A percentile compares a stretch with the other conserved stretches of the same genome.
Conservation (phyloP, 2,329 filamentous ascomycete genomes). For the Diplodia sapinea region DNA sequence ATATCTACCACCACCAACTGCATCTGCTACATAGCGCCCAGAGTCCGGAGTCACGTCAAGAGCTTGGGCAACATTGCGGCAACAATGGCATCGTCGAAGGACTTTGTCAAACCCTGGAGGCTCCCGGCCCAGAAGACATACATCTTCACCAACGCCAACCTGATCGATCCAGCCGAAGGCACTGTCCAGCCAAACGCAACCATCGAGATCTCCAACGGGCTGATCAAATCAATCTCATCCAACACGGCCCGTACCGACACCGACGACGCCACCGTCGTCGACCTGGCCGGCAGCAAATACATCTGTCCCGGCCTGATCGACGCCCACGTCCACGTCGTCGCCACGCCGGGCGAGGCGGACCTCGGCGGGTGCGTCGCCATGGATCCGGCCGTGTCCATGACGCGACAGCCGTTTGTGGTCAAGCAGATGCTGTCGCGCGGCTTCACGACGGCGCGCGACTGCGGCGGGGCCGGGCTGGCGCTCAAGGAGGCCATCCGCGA, state of each 20-base stretch:
- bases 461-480: slow-evolving; percentile 61
- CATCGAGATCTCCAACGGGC: slow-evolving; percentile 34
- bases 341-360: slow-evolving; percentile 32
- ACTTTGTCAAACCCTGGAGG: slow-evolving; percentile 37
- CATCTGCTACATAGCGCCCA: not conserved
- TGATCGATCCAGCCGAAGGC: slow-evolving; percentile 52
- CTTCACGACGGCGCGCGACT: slow-evolving; percentile 65
- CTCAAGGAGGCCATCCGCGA: slow-evolving; percentile 64
- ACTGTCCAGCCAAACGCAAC: slow-evolving; percentile 29
- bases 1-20: not conserved
- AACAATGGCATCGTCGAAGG: slow-evolving; percentile 4
- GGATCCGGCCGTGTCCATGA: slow-evolving; percentile 47
- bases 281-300: slow-evolving; percentile 52
- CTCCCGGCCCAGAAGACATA: slow-evolving; percentile 36
- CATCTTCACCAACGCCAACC: slow-evolving; percentile 52
- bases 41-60: not conserved
- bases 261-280: slow-evolving; percentile 44
- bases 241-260: slow-evolving; percentile 22
- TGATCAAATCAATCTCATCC: slow-evolving; percentile 29
- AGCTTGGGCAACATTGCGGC: not conserved
- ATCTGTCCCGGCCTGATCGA: slow-evolving; percentile 60
- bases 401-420: slow-evolving; percentile 57
- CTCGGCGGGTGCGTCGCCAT: slow-evolving; percentile 39
- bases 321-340: slow-evolving; percentile 40
- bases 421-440: slow-evolving; percentile 61